Evolutionary conservation across 2,329 filamentous ascomycete species (phyloP).

Genomic region (Tolypocladium inflatum): DNA sequence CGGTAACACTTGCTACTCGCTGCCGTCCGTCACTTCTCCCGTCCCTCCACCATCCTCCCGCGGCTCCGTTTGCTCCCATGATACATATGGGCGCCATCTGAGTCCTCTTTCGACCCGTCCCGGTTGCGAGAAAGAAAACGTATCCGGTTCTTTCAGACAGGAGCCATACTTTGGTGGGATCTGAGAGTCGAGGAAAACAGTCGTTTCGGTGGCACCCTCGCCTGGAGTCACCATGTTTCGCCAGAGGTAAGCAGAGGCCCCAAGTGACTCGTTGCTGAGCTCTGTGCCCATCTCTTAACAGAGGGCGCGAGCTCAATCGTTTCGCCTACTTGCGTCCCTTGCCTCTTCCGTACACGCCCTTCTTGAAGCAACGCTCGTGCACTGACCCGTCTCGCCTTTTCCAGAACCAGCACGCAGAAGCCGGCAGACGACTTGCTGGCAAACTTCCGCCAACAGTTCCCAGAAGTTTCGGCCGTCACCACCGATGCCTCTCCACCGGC

Average conservation of each 20-base stretch:
- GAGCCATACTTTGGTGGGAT: neutral
- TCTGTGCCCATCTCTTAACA: neutral
- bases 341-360: neutral
- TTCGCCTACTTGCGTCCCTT: neutral
- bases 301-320: neutral
- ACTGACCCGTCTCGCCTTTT: neutral
- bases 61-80: neutral
- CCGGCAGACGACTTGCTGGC: slow-evolving; percentile 73
- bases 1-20: neutral
- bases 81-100: neutral
- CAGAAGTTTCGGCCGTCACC: slow-evolving; percentile 53
- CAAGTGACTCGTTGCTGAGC: neutral
- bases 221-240: slow-evolving; percentile 8
- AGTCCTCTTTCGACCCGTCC: neutral
- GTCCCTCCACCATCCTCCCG: neutral
- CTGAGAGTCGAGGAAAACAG: neutral
- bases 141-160: neutral
- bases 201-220: neutral
- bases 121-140: neutral
- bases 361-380: neutral
- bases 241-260: slow-evolving; percentile 5
- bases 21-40: neutral
- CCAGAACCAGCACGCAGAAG: slow-evolving; percentile 68
- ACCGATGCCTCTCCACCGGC: slow-evolving; percentile 31
- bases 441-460: slow-evolving; percentile 75